Base-by-base conservation (phyloP, 2,329 filamentous ascomycete species). In the Clonostachys solani region DNA sequence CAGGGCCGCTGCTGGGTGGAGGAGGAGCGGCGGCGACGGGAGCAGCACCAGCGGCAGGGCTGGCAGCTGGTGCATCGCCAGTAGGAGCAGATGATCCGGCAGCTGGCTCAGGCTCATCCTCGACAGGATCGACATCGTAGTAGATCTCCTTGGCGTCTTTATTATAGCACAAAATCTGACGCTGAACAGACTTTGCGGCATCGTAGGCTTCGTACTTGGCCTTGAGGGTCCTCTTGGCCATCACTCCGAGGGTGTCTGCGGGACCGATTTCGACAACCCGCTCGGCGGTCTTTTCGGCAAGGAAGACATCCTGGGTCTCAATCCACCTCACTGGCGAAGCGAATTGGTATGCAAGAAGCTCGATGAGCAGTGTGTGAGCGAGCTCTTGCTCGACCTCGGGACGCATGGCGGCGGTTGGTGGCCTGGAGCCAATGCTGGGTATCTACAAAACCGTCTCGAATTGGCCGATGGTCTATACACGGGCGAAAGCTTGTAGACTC, bases 141-240 rank as follows among this genome's bases (percentile, higher is more conserved):
- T 99, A 99, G 55, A 99, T 99, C 69, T 99, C 94, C 69, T 96
- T 97, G 48, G 91, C 88, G 64, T 99, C 94, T 71, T 99, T 99
- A 78, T 96, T 97, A 77, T 97, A 99, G 78, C 94, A 97, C 48
- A 99, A 82, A 65, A 99, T 96, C 69, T 97, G 92, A 66, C 94
- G 84, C 73, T 96, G 92, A 40, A 97, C 86, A 8, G 92, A 96
- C 62, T 92, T 92, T 52, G 94, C 94, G 48, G 94, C 94, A 72
- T 99, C 94, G 72, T 96, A 96, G 53, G 92, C 92, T 77, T 99
- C 94, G 70, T 97, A 99, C 73, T 97, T 97, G 64, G 91, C 92
- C 51, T 92, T 90, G 52, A 99, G 73, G 46, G 94, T 99, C 60
- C 92, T 83, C 78, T 92, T 95, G 55, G 94, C 94, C 94, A 99